Conservation (phyloP, 768 basidiomycete species). For the Xerocomellus intermedius region DNA sequence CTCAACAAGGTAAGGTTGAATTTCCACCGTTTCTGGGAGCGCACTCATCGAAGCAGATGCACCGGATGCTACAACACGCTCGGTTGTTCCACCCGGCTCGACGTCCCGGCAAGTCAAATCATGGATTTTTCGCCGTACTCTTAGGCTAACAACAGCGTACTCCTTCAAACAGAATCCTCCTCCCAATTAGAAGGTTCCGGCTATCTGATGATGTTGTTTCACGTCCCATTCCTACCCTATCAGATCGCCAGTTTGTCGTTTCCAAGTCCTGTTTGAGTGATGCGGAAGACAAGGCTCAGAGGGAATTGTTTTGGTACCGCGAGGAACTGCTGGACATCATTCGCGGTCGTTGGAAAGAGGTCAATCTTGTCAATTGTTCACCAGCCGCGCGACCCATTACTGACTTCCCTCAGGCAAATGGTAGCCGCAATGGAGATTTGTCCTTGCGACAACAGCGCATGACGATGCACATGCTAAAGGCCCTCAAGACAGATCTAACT, state of each 20-base stretch:
- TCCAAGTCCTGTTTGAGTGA: conserved; percentile 63
- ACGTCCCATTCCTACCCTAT: conserved; percentile 76
- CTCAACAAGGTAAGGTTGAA: conserved; percentile 53
- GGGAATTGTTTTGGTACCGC: conserved; percentile 94
- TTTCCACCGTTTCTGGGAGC: background rate
- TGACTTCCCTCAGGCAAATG: conserved; percentile 59
- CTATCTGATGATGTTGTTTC: conserved; percentile 58
- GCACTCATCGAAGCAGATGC: conserved; percentile 34
- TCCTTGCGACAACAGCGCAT: conserved; percentile 77
- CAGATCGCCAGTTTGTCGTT: conserved; percentile 89
- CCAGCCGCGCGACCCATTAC: background rate
- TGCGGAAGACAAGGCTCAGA: conserved; percentile 59
- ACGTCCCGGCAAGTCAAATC: conserved; percentile 61
- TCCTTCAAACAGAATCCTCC: conserved; percentile 46
- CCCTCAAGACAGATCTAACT: conserved; percentile 66
- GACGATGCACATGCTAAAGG: conserved; percentile 76
- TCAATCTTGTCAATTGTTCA: conserved; percentile 26
- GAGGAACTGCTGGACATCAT: conserved; percentile 78
- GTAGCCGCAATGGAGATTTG: conserved; percentile 71
- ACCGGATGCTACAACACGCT: conserved; percentile 42
- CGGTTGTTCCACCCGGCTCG: conserved; percentile 83
- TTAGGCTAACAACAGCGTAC: conserved; percentile 6
- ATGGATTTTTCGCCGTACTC: background rate
- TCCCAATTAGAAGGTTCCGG: conserved; percentile 70
- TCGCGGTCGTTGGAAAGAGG: conserved; percentile 83